Percentiles rank a stretch among this genome's conserved stretches.
Evolutionary conservation across 176 grass and related monocot species (phyloP).

Genomic region (Zizania latifolia): DNA sequence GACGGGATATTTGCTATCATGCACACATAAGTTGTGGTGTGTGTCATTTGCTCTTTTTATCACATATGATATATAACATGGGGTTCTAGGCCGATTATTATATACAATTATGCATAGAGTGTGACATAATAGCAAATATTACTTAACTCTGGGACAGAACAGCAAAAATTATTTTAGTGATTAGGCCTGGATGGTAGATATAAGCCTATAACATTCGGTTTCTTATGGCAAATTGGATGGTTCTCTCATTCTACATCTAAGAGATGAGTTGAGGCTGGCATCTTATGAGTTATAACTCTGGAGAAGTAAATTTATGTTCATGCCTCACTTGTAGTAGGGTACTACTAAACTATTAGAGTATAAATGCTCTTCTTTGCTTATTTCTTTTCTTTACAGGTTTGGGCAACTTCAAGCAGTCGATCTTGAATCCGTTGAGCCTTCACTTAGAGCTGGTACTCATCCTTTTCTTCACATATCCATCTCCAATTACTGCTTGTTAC

Average conservation of each 20-base stretch:
- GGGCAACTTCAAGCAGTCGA: slow-evolving; percentile 71
- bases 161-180: no score
- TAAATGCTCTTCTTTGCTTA: neutral
- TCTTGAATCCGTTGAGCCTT: slow-evolving; percentile 73
- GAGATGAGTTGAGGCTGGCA: neutral
- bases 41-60: no score
- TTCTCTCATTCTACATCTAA: neutral
- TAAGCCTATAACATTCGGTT: neutral
- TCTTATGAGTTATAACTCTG: neutral
- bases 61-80: no score
- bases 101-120: no score
- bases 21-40: no score
- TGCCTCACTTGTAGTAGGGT: neutral
- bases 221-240: neutral
- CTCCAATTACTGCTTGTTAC: neutral
- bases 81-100: no score
- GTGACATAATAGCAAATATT: no score
- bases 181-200: neutral
- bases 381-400: slow-evolving; percentile 47
- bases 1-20: no score
- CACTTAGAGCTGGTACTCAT: slow-evolving; percentile 71
- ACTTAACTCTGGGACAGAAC: no score
- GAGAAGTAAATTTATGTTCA: neutral
- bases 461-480: slow-evolving; percentile 20
- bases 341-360: no score